These are phyloP conservation scores for Albophoma yamanashiensis DNA, from an alignment of 2,329 filamentous ascomycete species.

Conservation along the genomic window DNA sequence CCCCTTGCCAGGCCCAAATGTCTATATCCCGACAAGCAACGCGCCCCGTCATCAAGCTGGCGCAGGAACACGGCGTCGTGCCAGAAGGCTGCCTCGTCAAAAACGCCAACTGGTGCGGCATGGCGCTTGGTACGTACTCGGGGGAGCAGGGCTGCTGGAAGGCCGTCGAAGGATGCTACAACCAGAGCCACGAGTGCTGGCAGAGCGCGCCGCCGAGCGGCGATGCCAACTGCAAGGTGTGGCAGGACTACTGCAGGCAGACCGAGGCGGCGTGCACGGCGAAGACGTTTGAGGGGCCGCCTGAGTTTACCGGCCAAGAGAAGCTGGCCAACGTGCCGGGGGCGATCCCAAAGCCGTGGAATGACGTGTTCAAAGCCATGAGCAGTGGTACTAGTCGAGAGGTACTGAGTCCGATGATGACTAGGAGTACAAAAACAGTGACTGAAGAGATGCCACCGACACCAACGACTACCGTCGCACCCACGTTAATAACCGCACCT, in stretches of 20 bases:
- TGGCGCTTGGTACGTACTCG: constrained; percentile 27
- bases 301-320: constrained; percentile 26
- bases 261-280: constrained; percentile 33
- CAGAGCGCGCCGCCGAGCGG: constrained; percentile 47
- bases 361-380: constrained; percentile 29
- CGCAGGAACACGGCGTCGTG: too few species aligned
- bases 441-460: too few species aligned
- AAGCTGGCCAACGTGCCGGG: constrained; percentile 18
- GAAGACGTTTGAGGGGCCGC: constrained; percentile 35
- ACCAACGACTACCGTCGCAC: too few species aligned
- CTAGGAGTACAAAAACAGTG: too few species aligned
- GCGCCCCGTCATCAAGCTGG: too few species aligned
- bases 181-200: constrained; percentile 51
- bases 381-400: constrained; percentile 27
- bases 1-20: too few species aligned
- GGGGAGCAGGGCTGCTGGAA: constrained; percentile 50
- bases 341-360: constrained; percentile 20
- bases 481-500: too few species aligned
- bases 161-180: constrained; percentile 43
- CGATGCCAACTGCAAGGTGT: constrained; percentile 45
- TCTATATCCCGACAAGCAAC: too few species aligned
- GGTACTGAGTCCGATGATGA: constrained; percentile 21
- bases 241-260: constrained; percentile 49
- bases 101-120: too few species aligned
- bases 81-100: too few species aligned